Conservation (phyloP, 2,329 filamentous ascomycete genomes). For the Golovinomyces cichoracearum region DNA sequence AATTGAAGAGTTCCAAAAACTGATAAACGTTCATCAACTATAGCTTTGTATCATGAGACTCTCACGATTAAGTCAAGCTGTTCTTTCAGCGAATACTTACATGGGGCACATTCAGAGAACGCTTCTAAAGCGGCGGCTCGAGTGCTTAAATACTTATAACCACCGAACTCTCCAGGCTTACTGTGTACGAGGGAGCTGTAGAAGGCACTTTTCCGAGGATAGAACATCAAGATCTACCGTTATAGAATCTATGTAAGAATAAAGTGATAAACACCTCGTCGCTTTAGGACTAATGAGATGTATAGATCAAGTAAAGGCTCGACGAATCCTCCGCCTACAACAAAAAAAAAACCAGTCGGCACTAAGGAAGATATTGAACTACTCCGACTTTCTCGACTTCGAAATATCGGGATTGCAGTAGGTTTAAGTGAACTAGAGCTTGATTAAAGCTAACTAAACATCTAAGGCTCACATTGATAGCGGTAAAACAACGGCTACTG, state of each 20-base stretch:
- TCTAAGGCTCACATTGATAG: slow-evolving; percentile 81
- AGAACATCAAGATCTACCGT: slow-evolving; percentile 8
- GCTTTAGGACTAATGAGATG: too few relatives aligned
- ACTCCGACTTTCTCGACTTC: slow-evolving; percentile 50
- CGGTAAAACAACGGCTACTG: slow-evolving; percentile 88
- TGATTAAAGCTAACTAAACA: not conserved
- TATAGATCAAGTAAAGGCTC: slow-evolving; percentile 12
- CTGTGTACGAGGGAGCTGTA: not conserved
- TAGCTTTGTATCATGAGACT: too few relatives aligned
- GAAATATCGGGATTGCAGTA: slow-evolving; percentile 96
- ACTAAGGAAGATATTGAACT: slow-evolving; percentile 31
- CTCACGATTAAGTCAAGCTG: too few relatives aligned
- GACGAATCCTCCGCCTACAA: slow-evolving; percentile 8
- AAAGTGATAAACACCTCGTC: too few relatives aligned
- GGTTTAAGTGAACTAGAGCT: slow-evolving; percentile 11
- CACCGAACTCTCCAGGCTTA: not conserved
- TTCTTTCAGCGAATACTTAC: too few relatives aligned
- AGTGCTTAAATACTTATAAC: not conserved
- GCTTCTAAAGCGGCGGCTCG: not conserved
- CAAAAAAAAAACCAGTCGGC: slow-evolving; percentile 11
- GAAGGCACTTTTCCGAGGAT: slow-evolving; percentile 13
- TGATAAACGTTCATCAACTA: too few relatives aligned
- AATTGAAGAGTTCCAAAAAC: too few relatives aligned
- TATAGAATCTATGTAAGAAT: slow-evolving; percentile 13
- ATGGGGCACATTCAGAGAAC: too few relatives aligned